A percentile compares a stretch with the other conserved stretches of the same genome.
phyloP scores from a whole-genome alignment of 352 stramenopile genomes.

The Phytopythium helicoides region DNA sequence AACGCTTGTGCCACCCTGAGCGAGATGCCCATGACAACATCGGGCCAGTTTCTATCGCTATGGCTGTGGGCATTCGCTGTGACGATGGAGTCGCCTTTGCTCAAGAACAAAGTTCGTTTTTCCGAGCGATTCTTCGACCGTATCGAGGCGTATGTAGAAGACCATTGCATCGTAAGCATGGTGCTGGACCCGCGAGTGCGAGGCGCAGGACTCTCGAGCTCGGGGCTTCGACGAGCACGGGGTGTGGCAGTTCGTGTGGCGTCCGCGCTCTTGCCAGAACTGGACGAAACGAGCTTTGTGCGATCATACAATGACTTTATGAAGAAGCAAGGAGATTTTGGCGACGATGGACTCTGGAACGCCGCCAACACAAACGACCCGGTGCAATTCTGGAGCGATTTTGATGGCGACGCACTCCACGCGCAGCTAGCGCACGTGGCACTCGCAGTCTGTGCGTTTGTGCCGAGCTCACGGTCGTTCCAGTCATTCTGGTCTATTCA shows the following conservation, averaged over 20 bases:
- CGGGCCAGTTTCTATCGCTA: constrained; percentile 25
- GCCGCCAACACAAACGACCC: constrained; percentile 26
- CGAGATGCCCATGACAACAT: constrained; percentile 26
- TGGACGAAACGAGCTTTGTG: constrained; percentile 36
- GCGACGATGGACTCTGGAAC: constrained; percentile 33
- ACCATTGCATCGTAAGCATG: constrained; percentile 31
- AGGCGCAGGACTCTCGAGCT: constrained; percentile 30
- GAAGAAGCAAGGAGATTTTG: constrained; percentile 35
- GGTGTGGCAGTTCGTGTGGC: constrained; percentile 27
- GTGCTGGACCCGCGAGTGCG: constrained; percentile 35
- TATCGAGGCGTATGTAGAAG: constrained; percentile 29
- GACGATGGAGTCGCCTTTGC: constrained; percentile 22
- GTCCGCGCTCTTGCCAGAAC: constrained; percentile 11
- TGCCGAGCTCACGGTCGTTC: constrained; percentile 24
- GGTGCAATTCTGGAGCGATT: constrained; percentile 38
- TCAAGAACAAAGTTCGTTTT: constrained; percentile 17
- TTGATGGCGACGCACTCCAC: constrained; percentile 29
- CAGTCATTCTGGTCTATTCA: constrained; percentile 23
- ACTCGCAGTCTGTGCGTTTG: constrained; percentile 27
- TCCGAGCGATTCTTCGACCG: constrained; percentile 20
- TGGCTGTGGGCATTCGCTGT: constrained; percentile 35
- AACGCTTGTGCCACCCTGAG: constrained; percentile 23
- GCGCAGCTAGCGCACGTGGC: constrained; percentile 26
- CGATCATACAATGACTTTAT: constrained; percentile 43
- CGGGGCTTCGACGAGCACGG: constrained; percentile 28